Evolutionary conservation across 768 basidiomycete species (phyloP), one percentile per base, ranked within the genome.

Genomic region (Roridomyces roridus): DNA sequence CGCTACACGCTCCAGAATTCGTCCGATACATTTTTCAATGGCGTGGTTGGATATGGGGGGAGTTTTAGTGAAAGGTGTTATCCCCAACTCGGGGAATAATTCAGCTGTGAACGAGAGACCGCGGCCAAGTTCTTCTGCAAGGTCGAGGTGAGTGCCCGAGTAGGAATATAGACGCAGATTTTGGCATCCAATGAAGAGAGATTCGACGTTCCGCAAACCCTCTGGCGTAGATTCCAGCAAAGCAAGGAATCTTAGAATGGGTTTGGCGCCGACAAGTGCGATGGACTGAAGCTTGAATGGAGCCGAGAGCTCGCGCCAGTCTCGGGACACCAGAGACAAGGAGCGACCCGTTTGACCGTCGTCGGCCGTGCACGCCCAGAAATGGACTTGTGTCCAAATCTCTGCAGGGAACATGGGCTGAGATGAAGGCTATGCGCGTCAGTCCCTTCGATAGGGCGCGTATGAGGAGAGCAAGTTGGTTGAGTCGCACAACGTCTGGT

Each of bases 291-390:
- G 55, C 25, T 57, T 62, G 55, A 62, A 68, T 8, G 70, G 67
- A 15, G 50, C 61, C 12, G 70, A 57, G 47, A 65, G 66, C 0
- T 58, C 62, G 29, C 61, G 68, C 48, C 71, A 59, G 46, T 69
- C 68, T 12, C 62, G 63, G 31, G 72, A 73, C 36, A 70, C 70
- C 12, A 63, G 67, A 2, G 69, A 51, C 28, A 74, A 66, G 3
- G 70, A 55, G 34, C 67, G 70, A 3, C 68, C 71, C 3, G 67
- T 65, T 7, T 46, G 57, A 0, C 71, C 72, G 35, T 68, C 69
- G 55, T 70, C 72, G 1, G n/a, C n/a, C n/a, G 64, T 64, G 51
- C 72, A 72, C 8, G 72, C 72, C 11, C 67, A 51, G 35, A 61
- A 43, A 55, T 70, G 67, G n/a, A 73, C 70, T 31, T 67, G 67